Evolutionary conservation across 116 monocot genomes (phyloP).

Genomic region (Trichopus zeylanicus): DNA sequence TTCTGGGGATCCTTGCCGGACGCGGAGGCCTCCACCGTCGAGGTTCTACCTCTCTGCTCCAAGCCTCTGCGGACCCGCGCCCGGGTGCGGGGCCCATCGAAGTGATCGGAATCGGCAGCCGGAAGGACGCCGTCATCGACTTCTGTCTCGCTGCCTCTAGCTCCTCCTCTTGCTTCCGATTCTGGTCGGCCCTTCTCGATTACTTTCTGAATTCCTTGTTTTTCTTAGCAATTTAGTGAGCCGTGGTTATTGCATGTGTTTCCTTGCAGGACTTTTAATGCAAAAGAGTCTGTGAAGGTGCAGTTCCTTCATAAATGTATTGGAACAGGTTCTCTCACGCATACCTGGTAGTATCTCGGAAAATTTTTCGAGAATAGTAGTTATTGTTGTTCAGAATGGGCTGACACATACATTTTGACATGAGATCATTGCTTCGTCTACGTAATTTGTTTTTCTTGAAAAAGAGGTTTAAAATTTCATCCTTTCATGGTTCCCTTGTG

Average conservation of each 20-base stretch:
- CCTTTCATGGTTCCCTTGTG: not conserved
- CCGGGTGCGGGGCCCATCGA: slow-evolving; percentile 25
- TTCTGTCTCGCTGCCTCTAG: slow-evolving; percentile 46
- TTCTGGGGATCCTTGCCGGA: not conserved
- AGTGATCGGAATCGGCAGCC: slow-evolving; percentile 72
- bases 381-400: not conserved
- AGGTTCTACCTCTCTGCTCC: not conserved
- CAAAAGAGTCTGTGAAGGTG: slow-evolving; percentile 25
- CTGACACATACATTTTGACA: not conserved
- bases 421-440: not conserved
- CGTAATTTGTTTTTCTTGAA: not conserved
- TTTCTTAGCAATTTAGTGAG: not conserved
- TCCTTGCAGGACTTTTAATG: slow-evolving; percentile 38
- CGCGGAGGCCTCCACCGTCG: not conserved
- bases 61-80: not conserved
- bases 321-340: slow-evolving; percentile 24
- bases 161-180: slow-evolving; percentile 48
- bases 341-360: not conserved
- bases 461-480: not conserved
- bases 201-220: not conserved
- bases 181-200: slow-evolving; percentile 41
- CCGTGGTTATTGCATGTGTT: not conserved
- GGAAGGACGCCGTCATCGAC: slow-evolving; percentile 75
- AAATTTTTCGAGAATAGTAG: not conserved
- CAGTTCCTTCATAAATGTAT: slow-evolving; percentile 31